Percentiles rank a stretch among this genome's conserved stretches.
These are phyloP conservation scores for Blastobotrys ciferrii DNA, from an alignment of 1,139 yeast genomes.

Conservation along the genomic window DNA sequence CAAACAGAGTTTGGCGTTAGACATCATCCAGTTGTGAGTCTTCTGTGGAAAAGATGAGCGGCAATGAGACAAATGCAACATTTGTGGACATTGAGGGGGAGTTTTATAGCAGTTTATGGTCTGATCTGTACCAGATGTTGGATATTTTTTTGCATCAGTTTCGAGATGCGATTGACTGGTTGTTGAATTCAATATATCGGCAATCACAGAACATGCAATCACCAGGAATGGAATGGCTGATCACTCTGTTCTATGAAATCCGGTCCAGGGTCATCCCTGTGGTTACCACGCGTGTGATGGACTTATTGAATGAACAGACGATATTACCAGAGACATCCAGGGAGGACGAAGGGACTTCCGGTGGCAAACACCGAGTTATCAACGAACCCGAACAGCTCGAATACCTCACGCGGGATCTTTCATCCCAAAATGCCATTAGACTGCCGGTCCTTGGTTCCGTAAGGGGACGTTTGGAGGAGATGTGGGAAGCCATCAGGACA, in stretches of 20 bases:
- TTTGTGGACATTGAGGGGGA: slow-evolving; percentile 1
- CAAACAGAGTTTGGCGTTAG: no score
- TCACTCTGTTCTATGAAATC: background rate
- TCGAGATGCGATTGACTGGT: background rate
- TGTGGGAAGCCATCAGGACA: background rate
- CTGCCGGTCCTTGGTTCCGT: background rate
- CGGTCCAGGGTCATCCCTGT: background rate
- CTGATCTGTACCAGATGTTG: background rate
- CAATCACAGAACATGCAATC: background rate
- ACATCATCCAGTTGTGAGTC: no score
- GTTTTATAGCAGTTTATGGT: slow-evolving; percentile 3
- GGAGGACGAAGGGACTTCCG: background rate
- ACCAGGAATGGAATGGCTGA: background rate
- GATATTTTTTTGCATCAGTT: background rate
- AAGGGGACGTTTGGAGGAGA: background rate
- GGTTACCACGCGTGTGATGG: background rate
- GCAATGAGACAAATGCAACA: no score
- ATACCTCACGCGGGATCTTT: background rate
- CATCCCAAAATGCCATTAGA: background rate
- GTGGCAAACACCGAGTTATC: background rate
- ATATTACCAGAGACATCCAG: background rate
- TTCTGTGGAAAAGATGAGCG: no score
- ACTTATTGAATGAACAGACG: background rate
- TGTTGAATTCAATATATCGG: background rate
- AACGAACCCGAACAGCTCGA: background rate